phyloP scores from a whole-genome alignment of 495 filamentous ascomycete species.

The Penicillium salamii region DNA sequence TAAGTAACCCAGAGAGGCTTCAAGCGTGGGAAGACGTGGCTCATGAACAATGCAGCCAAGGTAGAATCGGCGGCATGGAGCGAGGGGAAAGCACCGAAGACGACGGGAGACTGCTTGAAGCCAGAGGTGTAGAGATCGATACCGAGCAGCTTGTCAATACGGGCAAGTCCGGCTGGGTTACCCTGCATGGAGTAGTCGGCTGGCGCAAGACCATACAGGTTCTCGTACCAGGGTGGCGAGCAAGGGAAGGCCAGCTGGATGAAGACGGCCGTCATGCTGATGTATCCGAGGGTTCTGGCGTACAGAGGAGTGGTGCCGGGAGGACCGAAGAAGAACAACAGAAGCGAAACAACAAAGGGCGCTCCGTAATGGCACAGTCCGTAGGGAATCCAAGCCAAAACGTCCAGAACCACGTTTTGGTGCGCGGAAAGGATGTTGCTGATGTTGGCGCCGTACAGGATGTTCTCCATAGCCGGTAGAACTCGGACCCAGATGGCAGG shows the following conservation, averaged over 20 bases:
- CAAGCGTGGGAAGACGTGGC: conserved; percentile 78
- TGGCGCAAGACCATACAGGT: conserved; percentile 79
- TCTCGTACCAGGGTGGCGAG: conserved; percentile 95
- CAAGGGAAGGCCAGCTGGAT: conserved; percentile 90
- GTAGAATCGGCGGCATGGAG: conserved; percentile 84
- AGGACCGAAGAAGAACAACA: conserved; percentile 84
- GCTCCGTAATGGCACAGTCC: conserved; percentile 84
- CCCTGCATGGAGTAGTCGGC: conserved; percentile 89
- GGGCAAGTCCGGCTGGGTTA: conserved; percentile 79
- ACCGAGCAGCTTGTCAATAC: conserved; percentile 85
- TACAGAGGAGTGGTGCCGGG: conserved; percentile 84
- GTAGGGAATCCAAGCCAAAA: conserved; percentile 92
- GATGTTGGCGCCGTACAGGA: conserved; percentile 92
- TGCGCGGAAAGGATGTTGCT: conserved; percentile 93
- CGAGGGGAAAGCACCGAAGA: conserved; percentile 93
- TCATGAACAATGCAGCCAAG: conserved; percentile 88
- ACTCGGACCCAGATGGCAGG: conserved; percentile 94
- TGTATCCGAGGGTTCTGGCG: conserved; percentile 83
- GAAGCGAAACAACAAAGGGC: conserved; percentile 67
- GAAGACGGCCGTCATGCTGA: conserved; percentile 80
- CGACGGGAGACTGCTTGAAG: conserved; percentile 84
- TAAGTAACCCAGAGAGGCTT: conserved; percentile 75
- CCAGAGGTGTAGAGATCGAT: conserved; percentile 87
- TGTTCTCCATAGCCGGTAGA: conserved; percentile 92
- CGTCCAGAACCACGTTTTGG: conserved; percentile 72